phyloP scores from a whole-genome alignment of 179 eudicot species.

The Spergularia azorica region DNA sequence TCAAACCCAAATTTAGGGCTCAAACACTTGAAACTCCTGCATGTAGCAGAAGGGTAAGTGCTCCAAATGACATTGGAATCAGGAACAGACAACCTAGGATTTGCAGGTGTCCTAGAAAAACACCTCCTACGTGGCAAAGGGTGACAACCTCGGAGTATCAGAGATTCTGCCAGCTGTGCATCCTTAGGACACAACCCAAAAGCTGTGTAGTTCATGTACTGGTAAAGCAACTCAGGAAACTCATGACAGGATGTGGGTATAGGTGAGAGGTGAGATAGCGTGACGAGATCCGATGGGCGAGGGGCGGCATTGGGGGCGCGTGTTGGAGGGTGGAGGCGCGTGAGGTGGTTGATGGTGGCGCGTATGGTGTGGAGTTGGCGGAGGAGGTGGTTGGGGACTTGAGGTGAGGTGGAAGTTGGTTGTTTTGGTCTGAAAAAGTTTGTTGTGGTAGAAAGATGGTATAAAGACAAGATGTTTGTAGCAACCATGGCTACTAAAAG shows the following conservation, averaged over 20 bases:
- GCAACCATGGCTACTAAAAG: slow-evolving; percentile 91
- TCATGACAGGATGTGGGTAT: slow-evolving; percentile 70
- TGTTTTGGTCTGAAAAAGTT: slow-evolving; percentile 40
- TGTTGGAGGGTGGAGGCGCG: slow-evolving; percentile 58
- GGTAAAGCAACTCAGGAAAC: slow-evolving; percentile 67
- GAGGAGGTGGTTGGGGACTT: slow-evolving; percentile 78
- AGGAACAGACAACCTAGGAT: slow-evolving; percentile 36
- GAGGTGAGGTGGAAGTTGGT: slow-evolving; percentile 33
- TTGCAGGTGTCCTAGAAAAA: slow-evolving; percentile 48
- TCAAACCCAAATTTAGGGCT: slow-evolving; percentile 66
- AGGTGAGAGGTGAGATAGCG: slow-evolving; percentile 56
- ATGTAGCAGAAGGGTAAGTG: slow-evolving; percentile 28
- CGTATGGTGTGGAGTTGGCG: slow-evolving; percentile 84
- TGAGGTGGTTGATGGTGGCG: slow-evolving; percentile 96
- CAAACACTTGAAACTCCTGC: slow-evolving; percentile 66
- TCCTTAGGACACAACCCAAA: slow-evolving; percentile 61
- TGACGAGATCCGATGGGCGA: slow-evolving; percentile 71
- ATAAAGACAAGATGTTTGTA: slow-evolving; percentile 82
- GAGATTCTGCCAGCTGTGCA: slow-evolving; percentile 50
- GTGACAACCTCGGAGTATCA: slow-evolving; percentile 80
- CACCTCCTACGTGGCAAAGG: slow-evolving; percentile 86
- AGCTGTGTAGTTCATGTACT: slow-evolving; percentile 82
- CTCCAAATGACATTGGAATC: slow-evolving; percentile 55
- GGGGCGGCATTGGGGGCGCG: slow-evolving; percentile 14
- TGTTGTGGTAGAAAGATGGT: slow-evolving; percentile 77